A percentile compares a stretch with the other conserved stretches of the same genome.
Evolutionary conservation across 495 filamentous ascomycete genomes (phyloP).

Genomic region (Chaetomium fimeti): DNA sequence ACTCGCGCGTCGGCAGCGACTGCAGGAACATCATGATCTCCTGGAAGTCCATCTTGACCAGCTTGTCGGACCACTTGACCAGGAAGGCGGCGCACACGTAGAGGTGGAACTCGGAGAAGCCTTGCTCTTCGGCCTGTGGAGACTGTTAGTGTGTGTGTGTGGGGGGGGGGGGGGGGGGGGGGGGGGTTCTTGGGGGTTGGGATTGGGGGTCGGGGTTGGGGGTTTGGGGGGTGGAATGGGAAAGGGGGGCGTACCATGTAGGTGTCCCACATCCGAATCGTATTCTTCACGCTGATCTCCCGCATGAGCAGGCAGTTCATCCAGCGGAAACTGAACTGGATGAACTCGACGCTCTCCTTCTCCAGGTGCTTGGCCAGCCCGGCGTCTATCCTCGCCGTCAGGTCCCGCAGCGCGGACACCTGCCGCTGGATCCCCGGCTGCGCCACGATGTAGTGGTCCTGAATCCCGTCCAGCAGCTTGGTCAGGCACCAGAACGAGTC

Average conservation of each 20-base stretch:
- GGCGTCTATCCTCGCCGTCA: slow-evolving; percentile 85
- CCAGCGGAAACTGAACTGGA: slow-evolving; percentile 98
- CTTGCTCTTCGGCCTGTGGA: slow-evolving; percentile 87
- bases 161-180: not conserved
- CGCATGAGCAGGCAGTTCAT: slow-evolving; percentile 99
- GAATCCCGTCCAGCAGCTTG: slow-evolving; percentile 93
- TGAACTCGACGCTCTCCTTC: slow-evolving; percentile 90
- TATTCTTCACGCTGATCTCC: slow-evolving; percentile 92
- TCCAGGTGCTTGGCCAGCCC: slow-evolving; percentile 84
- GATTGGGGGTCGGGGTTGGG: not conserved
- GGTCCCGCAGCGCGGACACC: slow-evolving; percentile 79
- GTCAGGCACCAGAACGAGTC: slow-evolving; percentile 98
- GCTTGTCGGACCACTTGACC: slow-evolving; percentile 96
- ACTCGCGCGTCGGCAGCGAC: slow-evolving; percentile 86
- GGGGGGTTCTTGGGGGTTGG: slow-evolving; percentile 12
- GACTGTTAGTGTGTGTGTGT: not conserved
- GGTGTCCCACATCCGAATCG: slow-evolving; percentile 99
- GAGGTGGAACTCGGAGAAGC: slow-evolving; percentile 95
- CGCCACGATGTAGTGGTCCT: slow-evolving; percentile 97
- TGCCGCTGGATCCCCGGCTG: slow-evolving; percentile 96
- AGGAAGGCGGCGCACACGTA: slow-evolving; percentile 98
- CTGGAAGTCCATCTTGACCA: slow-evolving; percentile 97
- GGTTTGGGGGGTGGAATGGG: not conserved
- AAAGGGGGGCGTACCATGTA: slow-evolving; percentile 74
- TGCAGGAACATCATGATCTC: slow-evolving; percentile 99